Base-by-base conservation (phyloP, 2,329 filamentous ascomycete genomes). In the Fusarium transvaalense region DNA sequence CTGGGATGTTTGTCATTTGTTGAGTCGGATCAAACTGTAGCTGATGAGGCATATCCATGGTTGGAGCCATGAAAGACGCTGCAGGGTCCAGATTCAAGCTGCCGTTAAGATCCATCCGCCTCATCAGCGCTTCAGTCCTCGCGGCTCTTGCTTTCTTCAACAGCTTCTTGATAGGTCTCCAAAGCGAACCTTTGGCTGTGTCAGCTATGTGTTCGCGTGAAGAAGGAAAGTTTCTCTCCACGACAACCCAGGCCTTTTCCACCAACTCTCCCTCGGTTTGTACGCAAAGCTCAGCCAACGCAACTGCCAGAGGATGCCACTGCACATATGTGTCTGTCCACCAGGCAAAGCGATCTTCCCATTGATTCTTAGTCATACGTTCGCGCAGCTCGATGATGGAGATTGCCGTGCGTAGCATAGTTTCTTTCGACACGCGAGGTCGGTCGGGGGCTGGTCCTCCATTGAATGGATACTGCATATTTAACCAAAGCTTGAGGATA, bases 271-370 rank as follows among this genome's bases (percentile, higher is more conserved):
- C 83, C 37, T 78, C 76, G 5, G 82, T 81, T 66, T 83, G 82
- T 5, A 79, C 76, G 70, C 84, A 87, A 23, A 87, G 78, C 64
- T 86, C 84, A 2, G 84, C 84, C 15, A 87, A 75, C 2, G 83
- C 81, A 9, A 87, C 84, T 2, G 85, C 84, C 1, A 87, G 76
- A 10, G 84, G 81, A 66, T 87, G 85, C 85, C 85, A 87, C 60
- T 85, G 85, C 15, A 85, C 82, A 73, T 85, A 87, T 1, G 78
- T 82, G 15, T 79, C 73, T n/a, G 80, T 78, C 79, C 84, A 84
- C 82, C 85, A 86, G 21, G 74, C 72, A 74, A 81, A 85, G 5
- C 79, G 75, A 14, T 78, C 76, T 1, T 73, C 58, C 72, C 73
- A 76, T 42, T 77, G 78, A 6, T 76, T 74, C n/a, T 78, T 54